These are phyloP conservation scores for Yarrowia sp. DNA, from an alignment of 805 yeast genomes.

Conservation along the genomic window DNA sequence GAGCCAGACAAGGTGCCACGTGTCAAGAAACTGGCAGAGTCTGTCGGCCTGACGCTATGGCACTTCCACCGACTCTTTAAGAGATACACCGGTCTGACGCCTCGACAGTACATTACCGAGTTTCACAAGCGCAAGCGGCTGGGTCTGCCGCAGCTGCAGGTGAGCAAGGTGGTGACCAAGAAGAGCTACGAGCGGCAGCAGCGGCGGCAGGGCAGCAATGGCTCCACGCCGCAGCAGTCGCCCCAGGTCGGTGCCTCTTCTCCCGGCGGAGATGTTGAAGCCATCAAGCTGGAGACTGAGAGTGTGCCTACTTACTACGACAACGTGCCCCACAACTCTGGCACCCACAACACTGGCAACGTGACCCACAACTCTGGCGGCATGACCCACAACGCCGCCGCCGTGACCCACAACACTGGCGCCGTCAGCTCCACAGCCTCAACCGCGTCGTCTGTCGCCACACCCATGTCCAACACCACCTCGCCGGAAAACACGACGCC, in stretches of 20 bases:
- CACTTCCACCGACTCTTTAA: constrained; percentile 24
- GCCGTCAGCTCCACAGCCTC: neutral
- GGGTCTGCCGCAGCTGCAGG: constrained; percentile 20
- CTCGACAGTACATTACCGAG: constrained; percentile 24
- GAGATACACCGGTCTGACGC: constrained; percentile 21
- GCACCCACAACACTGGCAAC: neutral
- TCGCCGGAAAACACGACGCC: neutral
- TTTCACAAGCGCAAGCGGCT: constrained; percentile 23
- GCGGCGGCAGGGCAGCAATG: neutral
- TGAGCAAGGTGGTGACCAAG: constrained; percentile 20
- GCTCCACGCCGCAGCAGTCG: constrained; percentile 3
- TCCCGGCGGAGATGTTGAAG: neutral
- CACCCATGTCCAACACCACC: neutral
- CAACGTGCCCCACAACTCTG: neutral
- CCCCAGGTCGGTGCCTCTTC: neutral
- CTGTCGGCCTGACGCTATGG: constrained; percentile 19
- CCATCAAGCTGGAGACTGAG: neutral
- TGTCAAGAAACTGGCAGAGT: constrained; percentile 24
- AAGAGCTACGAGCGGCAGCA: constrained; percentile 22
- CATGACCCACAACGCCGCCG: neutral
- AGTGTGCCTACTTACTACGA: too few species aligned
- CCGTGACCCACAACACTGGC: neutral
- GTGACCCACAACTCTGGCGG: neutral
- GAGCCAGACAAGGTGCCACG: constrained; percentile 24
- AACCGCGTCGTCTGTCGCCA: neutral